A percentile compares a stretch with the other conserved stretches of the same genome.
Evolutionary conservation across 805 yeast species (phyloP).

Genomic region (Myxozyma monticola): DNA sequence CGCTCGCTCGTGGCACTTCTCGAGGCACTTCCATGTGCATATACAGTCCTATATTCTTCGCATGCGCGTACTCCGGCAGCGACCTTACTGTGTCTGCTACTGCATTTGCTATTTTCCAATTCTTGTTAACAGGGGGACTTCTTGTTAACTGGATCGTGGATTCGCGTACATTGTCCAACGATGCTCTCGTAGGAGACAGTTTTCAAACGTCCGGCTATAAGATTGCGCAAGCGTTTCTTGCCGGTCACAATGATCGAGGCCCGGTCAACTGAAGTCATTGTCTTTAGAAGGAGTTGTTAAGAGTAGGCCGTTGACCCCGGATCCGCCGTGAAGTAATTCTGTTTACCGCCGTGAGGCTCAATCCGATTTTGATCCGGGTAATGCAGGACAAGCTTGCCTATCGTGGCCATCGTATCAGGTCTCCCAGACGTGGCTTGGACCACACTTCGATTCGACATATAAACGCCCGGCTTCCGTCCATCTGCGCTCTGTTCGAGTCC

Average conservation of each 20-base stretch:
- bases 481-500: too few relatives aligned
- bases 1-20: constrained; percentile 18
- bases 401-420: too few relatives aligned
- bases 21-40: constrained; percentile 65
- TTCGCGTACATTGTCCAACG: constrained; percentile 6
- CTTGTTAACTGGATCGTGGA: neutral
- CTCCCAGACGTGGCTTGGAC: too few relatives aligned
- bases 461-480: too few relatives aligned
- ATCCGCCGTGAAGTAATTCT: too few relatives aligned
- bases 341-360: too few relatives aligned
- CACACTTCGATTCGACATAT: too few relatives aligned
- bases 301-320: too few relatives aligned
- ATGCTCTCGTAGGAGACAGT: constrained; percentile 1
- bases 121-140: neutral
- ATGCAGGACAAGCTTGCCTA: too few relatives aligned
- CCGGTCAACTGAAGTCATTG: too few relatives aligned
- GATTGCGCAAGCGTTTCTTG: neutral
- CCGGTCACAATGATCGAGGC: neutral
- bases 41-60: constrained; percentile 61
- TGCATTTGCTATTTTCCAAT: constrained; percentile 16
- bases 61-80: constrained; percentile 44
- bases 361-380: too few relatives aligned
- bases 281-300: too few relatives aligned
- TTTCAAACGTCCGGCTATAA: constrained; percentile 2
- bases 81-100: constrained; percentile 32